Conservation (phyloP, 2,329 filamentous ascomycete species). For the Colletotrichum filicis region DNA sequence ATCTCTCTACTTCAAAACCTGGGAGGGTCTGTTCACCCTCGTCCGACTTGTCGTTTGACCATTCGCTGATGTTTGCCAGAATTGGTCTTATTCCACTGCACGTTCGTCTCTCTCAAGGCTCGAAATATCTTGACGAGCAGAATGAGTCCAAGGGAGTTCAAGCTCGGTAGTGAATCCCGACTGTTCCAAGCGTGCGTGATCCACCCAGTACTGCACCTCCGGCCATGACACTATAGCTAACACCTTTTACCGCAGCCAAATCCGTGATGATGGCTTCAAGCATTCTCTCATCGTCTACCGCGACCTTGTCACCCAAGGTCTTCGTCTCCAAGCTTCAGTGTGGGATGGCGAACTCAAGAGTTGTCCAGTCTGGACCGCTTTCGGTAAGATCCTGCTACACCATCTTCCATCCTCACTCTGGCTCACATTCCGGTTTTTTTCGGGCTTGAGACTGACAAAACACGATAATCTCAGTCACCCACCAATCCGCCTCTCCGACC, state of each 20-base stretch:
- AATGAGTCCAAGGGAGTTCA: conserved; percentile 58
- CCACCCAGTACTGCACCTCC: not conserved
- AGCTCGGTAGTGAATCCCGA: conserved; percentile 58
- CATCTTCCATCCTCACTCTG: not conserved
- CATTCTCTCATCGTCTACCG: conserved; percentile 66
- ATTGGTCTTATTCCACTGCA: conserved; percentile 68
- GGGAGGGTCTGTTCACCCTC: conserved; percentile 62
- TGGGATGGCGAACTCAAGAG: conserved; percentile 63
- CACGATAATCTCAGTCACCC: conserved; percentile 57
- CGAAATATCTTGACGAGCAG: conserved; percentile 57
- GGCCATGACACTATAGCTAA: not conserved
- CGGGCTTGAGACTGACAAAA: not conserved
- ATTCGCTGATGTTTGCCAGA: conserved; percentile 51
- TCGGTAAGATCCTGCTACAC: conserved; percentile 54
- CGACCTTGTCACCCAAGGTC: conserved; percentile 57
- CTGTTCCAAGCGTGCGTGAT: conserved; percentile 66
- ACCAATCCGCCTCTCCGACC: conserved; percentile 57
- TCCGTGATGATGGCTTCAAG: conserved; percentile 64
- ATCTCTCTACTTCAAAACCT: conserved; percentile 66
- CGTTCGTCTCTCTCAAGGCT: conserved; percentile 67
- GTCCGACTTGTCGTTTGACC: not conserved
- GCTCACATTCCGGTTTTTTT: conserved; percentile 1
- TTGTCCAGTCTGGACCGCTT: conserved; percentile 73
- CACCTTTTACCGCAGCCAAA: conserved; percentile 53
- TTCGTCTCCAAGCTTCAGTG: conserved; percentile 67